A percentile compares a stretch with the other conserved stretches of the same genome.
These are phyloP conservation scores for Ophiostoma populinum DNA, from an alignment of 2,329 filamentous ascomycete species.

Conservation along the genomic window DNA sequence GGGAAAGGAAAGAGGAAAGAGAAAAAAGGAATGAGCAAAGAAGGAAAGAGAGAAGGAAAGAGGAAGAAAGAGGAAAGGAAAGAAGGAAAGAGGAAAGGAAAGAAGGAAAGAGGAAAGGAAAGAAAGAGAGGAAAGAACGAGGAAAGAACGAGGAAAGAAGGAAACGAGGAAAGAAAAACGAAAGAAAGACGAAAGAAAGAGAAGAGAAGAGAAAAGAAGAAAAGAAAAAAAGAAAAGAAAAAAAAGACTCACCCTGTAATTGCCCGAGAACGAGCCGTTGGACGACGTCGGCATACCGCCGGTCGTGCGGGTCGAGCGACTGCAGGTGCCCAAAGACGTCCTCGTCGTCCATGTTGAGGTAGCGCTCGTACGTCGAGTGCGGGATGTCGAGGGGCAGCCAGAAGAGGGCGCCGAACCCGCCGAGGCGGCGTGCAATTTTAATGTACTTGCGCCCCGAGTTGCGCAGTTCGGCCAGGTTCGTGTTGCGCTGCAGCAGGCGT, in stretches of 20 bases:
- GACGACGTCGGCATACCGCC: slow-evolving; percentile 12
- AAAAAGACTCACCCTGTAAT: slow-evolving; percentile 2
- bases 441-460: slow-evolving; percentile 20
- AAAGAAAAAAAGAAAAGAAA: no score
- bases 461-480: slow-evolving; percentile 14
- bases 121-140: no score
- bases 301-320: slow-evolving; percentile 9
- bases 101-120: no score
- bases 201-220: no score
- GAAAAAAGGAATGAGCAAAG: no score
- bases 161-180: no score
- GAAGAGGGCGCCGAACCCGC: slow-evolving; percentile 16
- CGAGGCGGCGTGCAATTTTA: slow-evolving; percentile 17
- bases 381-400: slow-evolving; percentile 19
- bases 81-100: no score
- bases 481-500: slow-evolving; percentile 10
- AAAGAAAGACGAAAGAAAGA: no score
- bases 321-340: slow-evolving; percentile 16
- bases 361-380: slow-evolving; percentile 19
- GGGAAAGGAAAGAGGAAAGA: no score
- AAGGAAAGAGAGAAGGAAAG: no score
- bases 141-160: no score
- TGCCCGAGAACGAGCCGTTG: slow-evolving; percentile 13
- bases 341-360: slow-evolving; percentile 19
- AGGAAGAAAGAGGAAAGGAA: no score